Conservation (phyloP, 2,329 filamentous ascomycete species). For the Paraphaeosphaeria sporulosa region DNA sequence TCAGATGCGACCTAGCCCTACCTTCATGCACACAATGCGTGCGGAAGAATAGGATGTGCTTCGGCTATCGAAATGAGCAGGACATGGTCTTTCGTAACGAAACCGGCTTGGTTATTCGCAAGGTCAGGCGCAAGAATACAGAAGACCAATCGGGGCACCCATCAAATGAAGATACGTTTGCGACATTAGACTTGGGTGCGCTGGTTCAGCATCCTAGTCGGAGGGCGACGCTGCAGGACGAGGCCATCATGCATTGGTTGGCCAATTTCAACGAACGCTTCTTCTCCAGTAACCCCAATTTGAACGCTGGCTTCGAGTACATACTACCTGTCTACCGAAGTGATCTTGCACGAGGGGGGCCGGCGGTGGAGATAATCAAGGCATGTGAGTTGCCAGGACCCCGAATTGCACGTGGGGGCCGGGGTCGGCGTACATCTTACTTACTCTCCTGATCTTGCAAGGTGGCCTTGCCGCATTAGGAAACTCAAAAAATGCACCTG, state of each 20-base stretch:
- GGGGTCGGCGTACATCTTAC: no score
- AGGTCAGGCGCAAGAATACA: constrained; percentile 15
- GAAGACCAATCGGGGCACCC: not conserved
- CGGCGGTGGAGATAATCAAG: constrained; percentile 24
- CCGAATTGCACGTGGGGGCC: not conserved
- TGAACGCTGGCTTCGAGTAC: constrained; percentile 22
- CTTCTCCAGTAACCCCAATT: constrained; percentile 7
- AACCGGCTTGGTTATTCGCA: constrained; percentile 21
- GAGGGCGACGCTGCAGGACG: constrained; percentile 21
- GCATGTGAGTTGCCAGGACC: constrained; percentile 14
- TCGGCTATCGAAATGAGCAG: constrained; percentile 31
- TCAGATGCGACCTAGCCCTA: constrained; percentile 28
- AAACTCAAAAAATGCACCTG: constrained; percentile 17
- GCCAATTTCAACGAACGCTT: constrained; percentile 26
- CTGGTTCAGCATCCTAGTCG: constrained; percentile 17
- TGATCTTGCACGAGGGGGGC: constrained; percentile 17
- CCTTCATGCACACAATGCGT: constrained; percentile 33
- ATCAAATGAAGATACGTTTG: not conserved
- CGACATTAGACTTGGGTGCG: constrained; percentile 1
- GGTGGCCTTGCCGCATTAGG: constrained; percentile 24
- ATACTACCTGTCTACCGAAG: constrained; percentile 20
- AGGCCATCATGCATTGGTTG: constrained; percentile 25
- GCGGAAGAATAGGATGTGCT: constrained; percentile 24
- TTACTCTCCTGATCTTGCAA: not conserved
- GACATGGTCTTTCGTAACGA: constrained; percentile 31